Evolutionary conservation across 2,329 filamentous ascomycete genomes (phyloP).

Genomic region (Epichloe gansuensis): DNA sequence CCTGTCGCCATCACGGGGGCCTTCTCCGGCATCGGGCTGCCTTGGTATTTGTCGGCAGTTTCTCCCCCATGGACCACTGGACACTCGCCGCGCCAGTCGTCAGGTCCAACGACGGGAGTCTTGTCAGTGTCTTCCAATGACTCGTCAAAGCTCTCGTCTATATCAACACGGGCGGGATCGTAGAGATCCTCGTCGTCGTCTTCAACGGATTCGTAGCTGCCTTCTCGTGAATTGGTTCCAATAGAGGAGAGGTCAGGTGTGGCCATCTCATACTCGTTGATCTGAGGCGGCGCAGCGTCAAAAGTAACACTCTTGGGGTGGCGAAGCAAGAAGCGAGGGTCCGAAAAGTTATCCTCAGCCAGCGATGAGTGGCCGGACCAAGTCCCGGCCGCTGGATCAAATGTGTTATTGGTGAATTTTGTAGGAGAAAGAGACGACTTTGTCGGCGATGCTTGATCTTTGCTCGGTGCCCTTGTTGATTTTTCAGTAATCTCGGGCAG

Average conservation of each 20-base stretch:
- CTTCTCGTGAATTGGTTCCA: slow-evolving; percentile 78
- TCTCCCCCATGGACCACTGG: slow-evolving; percentile 21
- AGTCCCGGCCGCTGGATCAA: slow-evolving; percentile 54
- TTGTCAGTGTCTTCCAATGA: slow-evolving; percentile 93
- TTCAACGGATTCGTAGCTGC: slow-evolving; percentile 79
- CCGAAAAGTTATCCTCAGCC: slow-evolving; percentile 45
- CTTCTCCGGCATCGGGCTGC: slow-evolving; percentile 52
- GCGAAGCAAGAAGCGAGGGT: slow-evolving; percentile 58
- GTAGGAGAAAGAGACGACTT: slow-evolving; percentile 75
- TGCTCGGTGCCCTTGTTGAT: slow-evolving; percentile 44
- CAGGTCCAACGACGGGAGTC: slow-evolving; percentile 92
- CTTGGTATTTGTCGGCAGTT: slow-evolving; percentile 39
- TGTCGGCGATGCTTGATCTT: slow-evolving; percentile 62
- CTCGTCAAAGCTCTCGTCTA: slow-evolving; percentile 86
- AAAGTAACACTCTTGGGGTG: slow-evolving; percentile 97
- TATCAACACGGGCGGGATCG: slow-evolving; percentile 38
- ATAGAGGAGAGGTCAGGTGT: slow-evolving; percentile 92
- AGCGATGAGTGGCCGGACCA: slow-evolving; percentile 54
- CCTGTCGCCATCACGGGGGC: slow-evolving; percentile 28
- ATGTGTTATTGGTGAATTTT: slow-evolving; percentile 54
- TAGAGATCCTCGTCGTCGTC: slow-evolving; percentile 47
- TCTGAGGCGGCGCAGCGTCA: slow-evolving; percentile 79
- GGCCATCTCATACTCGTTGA: slow-evolving; percentile 97
- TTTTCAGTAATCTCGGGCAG: slow-evolving; percentile 9
- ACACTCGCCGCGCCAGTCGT: slow-evolving; percentile 80